Evolutionary conservation across 805 yeast genomes (phyloP), one percentile per base, ranked within the genome.

Genomic region (Barnettozyma wickerhamii): DNA sequence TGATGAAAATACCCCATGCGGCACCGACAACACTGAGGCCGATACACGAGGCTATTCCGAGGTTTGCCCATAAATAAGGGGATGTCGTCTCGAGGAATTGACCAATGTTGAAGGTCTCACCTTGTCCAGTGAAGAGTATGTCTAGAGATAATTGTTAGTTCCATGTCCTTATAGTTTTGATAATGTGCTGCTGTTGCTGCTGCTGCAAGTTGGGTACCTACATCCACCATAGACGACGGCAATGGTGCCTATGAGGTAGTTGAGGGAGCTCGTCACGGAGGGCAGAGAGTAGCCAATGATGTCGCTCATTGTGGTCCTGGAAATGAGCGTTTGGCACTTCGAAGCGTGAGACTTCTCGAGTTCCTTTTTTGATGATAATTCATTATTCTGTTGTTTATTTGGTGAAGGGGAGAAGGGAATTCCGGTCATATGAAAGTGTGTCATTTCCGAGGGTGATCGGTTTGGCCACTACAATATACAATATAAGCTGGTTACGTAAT

Each of bases 1-100:
- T 91, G 47, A 93, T 77, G 63, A 91, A 93, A 52, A 93, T 93
- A 49, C 99, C 99, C 99, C 99, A 93, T 5, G 98, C 98, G 13
- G 99, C 99, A 30, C 99, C 99, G 31, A 90, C 83, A 13, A 93
- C 97, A 36, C 95, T 82, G 45, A 93, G 74, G 12, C 98, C 98
- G 52, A 95, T 89, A 66, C 99, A 91, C 38, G 80, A 66, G 13
- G 85, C 82, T 48, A 93, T 88, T 41, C 99, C 99, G 48, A 89
- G 64, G 48, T 77, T 76, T 21, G 97, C 98, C 98, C 98, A 93
- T 83, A 93, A 77, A 62, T 93, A 93, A 6, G 99, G 99, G 18
- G 97, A 88, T 3, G 93, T 79, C 28, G 83, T 71, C 51, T 80
- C 78, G 50, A 93, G 74, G 59, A 91, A 90, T 51, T 81, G 80